phyloP scores from a whole-genome alignment of 2,329 filamentous ascomycete species.

The Cladosporium sp. region DNA sequence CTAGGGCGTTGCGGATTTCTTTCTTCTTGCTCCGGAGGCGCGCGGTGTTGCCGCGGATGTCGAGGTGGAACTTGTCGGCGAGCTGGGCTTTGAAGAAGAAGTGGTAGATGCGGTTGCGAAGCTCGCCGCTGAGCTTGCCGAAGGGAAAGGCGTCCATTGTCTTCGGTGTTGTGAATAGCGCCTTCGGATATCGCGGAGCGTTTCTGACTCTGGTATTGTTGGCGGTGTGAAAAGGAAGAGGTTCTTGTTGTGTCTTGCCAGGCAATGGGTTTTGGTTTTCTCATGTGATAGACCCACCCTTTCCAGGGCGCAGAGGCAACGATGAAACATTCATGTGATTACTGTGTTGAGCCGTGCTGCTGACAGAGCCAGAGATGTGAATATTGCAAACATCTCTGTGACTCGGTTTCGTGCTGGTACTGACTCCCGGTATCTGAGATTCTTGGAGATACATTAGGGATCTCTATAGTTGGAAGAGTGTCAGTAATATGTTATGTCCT shows the following conservation, averaged over 20 bases:
- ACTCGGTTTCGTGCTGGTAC: background rate
- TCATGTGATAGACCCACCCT: background rate
- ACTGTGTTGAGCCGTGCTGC: background rate
- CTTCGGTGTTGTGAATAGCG: background rate
- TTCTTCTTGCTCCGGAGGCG: background rate
- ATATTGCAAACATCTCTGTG: background rate
- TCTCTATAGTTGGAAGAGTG: background rate
- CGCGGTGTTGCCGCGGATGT: background rate
- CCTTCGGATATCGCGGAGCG: background rate
- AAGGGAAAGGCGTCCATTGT: conserved; percentile 17
- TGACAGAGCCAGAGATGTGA: background rate
- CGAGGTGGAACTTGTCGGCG: background rate
- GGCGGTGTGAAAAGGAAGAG: background rate
- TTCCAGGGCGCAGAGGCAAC: background rate
- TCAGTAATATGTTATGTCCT: background rate
- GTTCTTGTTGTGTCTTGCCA: background rate
- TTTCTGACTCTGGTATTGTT: background rate
- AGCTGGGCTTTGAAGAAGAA: conserved; percentile 10
- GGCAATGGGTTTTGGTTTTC: background rate
- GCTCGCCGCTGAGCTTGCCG: conserved; percentile 13
- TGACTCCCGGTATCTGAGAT: background rate
- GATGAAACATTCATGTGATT: conserved; percentile 8
- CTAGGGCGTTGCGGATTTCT: conserved; percentile 11
- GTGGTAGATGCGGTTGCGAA: conserved; percentile 19
- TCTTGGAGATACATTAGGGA: background rate